Percentiles rank a stretch among this genome's conserved stretches.
phyloP scores from a whole-genome alignment of 352 stramenopile genomes.

The Pythium myriotylum region DNA sequence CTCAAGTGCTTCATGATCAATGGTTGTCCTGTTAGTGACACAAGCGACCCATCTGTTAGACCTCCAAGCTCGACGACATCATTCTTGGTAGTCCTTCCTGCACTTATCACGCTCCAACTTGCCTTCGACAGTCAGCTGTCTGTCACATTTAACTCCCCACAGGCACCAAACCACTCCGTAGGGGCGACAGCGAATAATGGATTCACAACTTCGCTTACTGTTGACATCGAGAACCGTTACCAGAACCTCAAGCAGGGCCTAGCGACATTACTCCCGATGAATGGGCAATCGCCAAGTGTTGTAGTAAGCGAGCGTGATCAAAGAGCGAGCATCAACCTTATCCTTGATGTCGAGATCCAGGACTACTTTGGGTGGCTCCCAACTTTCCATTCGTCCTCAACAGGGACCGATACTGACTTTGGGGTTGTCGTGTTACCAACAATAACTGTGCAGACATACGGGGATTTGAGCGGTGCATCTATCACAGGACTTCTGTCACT shows the following conservation, averaged over 20 bases:
- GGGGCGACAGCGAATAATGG: background rate
- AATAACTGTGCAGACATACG: constrained; percentile 8
- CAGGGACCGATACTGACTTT: background rate
- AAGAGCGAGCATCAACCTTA: background rate
- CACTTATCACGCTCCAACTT: background rate
- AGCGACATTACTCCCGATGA: background rate
- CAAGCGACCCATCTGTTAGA: background rate
- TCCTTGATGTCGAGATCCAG: constrained; percentile 10
- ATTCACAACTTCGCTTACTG: background rate
- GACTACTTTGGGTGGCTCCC: constrained; percentile 23
- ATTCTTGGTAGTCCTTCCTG: constrained; percentile 7
- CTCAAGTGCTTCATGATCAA: constrained; percentile 15
- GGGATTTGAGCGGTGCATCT: constrained; percentile 1
- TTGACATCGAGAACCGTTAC: background rate
- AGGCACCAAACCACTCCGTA: constrained; percentile 5
- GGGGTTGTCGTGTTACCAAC: background rate
- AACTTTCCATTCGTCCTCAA: background rate
- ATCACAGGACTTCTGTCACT: background rate
- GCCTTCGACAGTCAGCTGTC: background rate
- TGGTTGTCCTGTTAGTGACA: background rate
- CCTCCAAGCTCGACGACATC: constrained; percentile 6
- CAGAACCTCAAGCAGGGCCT: background rate
- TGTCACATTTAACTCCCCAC: background rate
- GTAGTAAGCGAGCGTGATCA: background rate
- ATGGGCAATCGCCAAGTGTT: constrained; percentile 10